Percentiles rank a stretch among this genome's conserved stretches.
Evolutionary conservation across 208 protist species (phyloP).

Genomic region (Herpetomonas samuelpessoai): DNA sequence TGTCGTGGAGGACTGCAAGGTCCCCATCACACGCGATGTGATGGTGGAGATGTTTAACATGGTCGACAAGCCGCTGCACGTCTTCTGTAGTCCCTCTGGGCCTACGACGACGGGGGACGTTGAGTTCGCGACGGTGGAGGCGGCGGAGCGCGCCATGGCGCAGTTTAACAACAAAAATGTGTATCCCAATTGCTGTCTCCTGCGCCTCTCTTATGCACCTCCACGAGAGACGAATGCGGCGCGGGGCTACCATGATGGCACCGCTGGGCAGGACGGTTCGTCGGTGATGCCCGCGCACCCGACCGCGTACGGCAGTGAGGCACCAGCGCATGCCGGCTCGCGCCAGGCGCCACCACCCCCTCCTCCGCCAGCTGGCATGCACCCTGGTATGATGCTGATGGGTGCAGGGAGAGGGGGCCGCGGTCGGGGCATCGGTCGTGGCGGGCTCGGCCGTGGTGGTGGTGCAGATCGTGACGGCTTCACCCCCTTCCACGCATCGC

Average conservation of each 20-base stretch:
- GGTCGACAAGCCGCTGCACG: conserved; percentile 46
- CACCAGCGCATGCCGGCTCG: conserved; percentile 1
- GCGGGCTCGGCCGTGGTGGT: conserved; percentile 4
- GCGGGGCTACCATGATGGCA: conserved; percentile 8
- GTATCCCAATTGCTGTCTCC: conserved; percentile 82
- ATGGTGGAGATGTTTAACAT: conserved; percentile 80
- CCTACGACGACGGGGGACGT: conserved; percentile 66
- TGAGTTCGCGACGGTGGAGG: conserved; percentile 55
- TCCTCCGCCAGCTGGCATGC: no score
- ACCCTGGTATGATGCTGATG: no score
- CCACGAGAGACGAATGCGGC: conserved; percentile 10
- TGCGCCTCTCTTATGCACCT: conserved; percentile 51
- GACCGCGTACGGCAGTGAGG: conserved; percentile 6
- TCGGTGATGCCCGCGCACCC: conserved; percentile 1
- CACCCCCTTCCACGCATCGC: conserved; percentile 3
- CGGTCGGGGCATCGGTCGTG: conserved; percentile 19
- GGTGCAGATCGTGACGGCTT: conserved; percentile 2
- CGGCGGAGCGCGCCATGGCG: conserved; percentile 55
- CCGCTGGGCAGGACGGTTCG: conserved; percentile 1
- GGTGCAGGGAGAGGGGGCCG: conserved; percentile 1
- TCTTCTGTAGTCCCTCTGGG: conserved; percentile 66
- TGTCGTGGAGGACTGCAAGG: conserved; percentile 79
- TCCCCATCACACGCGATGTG: conserved; percentile 78
- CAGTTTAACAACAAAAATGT: conserved; percentile 79
- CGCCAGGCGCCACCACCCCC: background rate